phyloP scores from a whole-genome alignment of 345 rosid genomes.

The Eucalyptus sp. region DNA sequence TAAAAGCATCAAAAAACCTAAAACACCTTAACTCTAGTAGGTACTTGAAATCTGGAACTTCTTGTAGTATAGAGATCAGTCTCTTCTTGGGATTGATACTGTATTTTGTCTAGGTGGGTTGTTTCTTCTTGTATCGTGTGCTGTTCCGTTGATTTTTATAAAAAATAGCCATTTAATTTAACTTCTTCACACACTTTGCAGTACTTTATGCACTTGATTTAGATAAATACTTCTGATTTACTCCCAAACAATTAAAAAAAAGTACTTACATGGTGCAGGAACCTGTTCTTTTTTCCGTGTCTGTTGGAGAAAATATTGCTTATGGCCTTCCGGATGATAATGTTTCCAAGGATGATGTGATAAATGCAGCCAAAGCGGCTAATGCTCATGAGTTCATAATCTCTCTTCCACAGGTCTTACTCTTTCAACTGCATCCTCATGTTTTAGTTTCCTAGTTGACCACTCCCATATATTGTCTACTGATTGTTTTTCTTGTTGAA shows the following conservation, averaged over 20 bases:
- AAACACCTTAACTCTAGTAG: background rate
- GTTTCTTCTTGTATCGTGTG: background rate
- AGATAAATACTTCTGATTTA: background rate
- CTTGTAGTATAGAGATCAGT: background rate
- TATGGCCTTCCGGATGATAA: conserved; percentile 92
- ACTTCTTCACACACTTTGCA: background rate
- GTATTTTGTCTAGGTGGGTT: background rate
- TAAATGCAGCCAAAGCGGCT: conserved; percentile 93
- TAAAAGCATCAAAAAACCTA: background rate
- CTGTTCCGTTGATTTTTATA: background rate
- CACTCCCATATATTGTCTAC: background rate
- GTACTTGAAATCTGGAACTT: background rate
- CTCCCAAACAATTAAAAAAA: background rate
- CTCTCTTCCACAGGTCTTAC: conserved; percentile 74
- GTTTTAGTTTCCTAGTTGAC: background rate
- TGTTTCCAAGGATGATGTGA: conserved; percentile 80
- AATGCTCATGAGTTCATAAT: conserved; percentile 94
- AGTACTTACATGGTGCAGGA: conserved; percentile 33
- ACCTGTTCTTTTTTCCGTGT: conserved; percentile 84
- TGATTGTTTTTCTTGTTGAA: conserved; percentile 8
- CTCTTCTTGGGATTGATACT: background rate
- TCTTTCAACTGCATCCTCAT: background rate
- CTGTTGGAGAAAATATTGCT: conserved; percentile 94
- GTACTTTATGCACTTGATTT: background rate
- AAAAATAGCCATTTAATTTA: background rate